Conservation (phyloP, 345 rosid species). For the Rhizophora mangle region DNA sequence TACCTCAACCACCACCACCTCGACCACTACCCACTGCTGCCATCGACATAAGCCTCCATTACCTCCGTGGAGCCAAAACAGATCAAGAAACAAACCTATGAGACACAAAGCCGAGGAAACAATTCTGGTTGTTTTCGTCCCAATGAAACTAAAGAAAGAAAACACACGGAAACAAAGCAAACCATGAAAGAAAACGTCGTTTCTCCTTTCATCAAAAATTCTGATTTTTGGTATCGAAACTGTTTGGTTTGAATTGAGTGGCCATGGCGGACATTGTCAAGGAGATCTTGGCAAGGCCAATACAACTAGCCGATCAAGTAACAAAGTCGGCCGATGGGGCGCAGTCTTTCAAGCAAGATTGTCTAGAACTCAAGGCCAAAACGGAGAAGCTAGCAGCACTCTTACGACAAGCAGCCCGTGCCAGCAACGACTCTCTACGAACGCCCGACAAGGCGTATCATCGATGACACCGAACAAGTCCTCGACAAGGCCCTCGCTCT, state of each 20-base stretch:
- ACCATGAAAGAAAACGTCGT: background rate
- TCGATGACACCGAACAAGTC: conserved; percentile 70
- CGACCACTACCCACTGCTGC: background rate
- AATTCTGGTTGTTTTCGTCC: background rate
- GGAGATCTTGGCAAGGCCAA: conserved; percentile 61
- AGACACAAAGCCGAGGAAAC: background rate
- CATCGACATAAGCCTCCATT: background rate
- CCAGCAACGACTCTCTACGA: conserved; percentile 68
- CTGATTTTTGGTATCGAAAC: background rate
- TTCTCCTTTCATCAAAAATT: background rate
- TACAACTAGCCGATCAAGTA: conserved; percentile 68
- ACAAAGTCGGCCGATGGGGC: conserved; percentile 60
- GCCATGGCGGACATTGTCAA: conserved; percentile 73
- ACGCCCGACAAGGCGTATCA: conserved; percentile 72
- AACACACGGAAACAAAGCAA: background rate
- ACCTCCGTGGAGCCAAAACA: background rate
- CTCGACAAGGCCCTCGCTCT: conserved; percentile 63
- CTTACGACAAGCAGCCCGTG: conserved; percentile 75
- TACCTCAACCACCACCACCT: background rate
- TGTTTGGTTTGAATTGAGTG: conserved; percentile 8
- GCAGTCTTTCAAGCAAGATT: conserved; percentile 71
- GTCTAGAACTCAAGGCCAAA: conserved; percentile 61
- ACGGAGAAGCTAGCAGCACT: conserved; percentile 66
- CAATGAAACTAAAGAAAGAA: background rate
- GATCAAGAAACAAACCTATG: background rate